Evolutionary conservation across 352 stramenopile species (phyloP).

Genomic region (Peronospora belbahrii): DNA sequence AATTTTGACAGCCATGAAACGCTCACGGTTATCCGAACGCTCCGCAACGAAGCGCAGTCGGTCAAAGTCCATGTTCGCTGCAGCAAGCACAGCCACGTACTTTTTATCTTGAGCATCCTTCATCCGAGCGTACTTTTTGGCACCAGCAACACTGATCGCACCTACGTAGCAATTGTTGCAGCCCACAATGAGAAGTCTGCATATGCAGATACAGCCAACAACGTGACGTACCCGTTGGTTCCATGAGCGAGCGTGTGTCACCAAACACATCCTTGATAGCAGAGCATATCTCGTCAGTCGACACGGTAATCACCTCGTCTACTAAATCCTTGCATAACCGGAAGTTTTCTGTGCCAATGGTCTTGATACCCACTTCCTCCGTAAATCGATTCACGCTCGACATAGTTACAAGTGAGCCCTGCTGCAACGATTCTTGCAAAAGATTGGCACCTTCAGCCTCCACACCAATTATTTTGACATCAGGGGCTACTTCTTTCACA

Average conservation of each 20-base stretch:
- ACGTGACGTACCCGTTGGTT: slow-evolving; percentile 65
- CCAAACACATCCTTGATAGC: slow-evolving; percentile 91
- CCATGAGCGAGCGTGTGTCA: slow-evolving; percentile 92
- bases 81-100: slow-evolving; percentile 92
- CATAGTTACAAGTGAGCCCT: slow-evolving; percentile 85
- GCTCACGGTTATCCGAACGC: slow-evolving; percentile 91
- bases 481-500: slow-evolving; percentile 73
- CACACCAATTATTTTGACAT: slow-evolving; percentile 94
- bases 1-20: slow-evolving; percentile 93
- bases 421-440: slow-evolving; percentile 87
- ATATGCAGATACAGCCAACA: not conserved
- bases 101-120: slow-evolving; percentile 53
- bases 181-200: slow-evolving; percentile 1
- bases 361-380: slow-evolving; percentile 93
- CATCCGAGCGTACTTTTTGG: slow-evolving; percentile 89
- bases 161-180: slow-evolving; percentile 28
- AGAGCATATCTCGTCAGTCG: slow-evolving; percentile 93
- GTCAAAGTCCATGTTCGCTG: slow-evolving; percentile 99
- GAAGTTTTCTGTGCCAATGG: slow-evolving; percentile 93
- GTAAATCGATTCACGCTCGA: slow-evolving; percentile 93
- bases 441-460: slow-evolving; percentile 93
- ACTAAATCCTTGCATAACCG: slow-evolving; percentile 90
- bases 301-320: slow-evolving; percentile 95
- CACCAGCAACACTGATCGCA: slow-evolving; percentile 92
- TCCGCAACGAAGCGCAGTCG: slow-evolving; percentile 91